Conservation (phyloP, 140 eudicot genomes). For the Ambrosia hybrid region DNA sequence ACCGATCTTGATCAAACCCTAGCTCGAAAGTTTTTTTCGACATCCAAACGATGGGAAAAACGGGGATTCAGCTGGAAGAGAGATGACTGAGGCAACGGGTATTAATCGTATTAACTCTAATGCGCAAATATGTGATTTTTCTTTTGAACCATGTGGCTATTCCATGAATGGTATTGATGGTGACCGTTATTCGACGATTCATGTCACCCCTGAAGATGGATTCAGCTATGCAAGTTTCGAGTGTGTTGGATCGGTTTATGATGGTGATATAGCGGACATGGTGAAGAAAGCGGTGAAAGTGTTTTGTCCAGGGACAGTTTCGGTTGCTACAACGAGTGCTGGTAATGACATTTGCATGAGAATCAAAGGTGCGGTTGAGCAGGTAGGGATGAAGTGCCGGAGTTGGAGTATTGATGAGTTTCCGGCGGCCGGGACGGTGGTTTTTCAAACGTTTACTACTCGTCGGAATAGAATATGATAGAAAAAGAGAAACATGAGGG, state of each 20-base stretch:
- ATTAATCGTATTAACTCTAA: constrained; percentile 54
- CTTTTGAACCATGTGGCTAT: constrained; percentile 86
- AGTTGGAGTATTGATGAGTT: constrained; percentile 66
- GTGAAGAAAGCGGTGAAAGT: constrained; percentile 67
- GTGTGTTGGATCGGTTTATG: constrained; percentile 47
- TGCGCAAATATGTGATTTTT: constrained; percentile 72
- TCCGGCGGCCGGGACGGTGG: constrained; percentile 66
- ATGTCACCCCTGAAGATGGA: constrained; percentile 90
- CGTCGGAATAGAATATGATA: constrained; percentile 52
- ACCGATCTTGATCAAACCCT: constrained; percentile 69
- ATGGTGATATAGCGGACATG: constrained; percentile 43
- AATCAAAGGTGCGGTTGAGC: constrained; percentile 51
- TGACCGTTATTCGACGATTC: constrained; percentile 74
- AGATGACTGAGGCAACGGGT: constrained; percentile 65
- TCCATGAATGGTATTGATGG: constrained; percentile 81
- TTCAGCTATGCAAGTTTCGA: constrained; percentile 87
- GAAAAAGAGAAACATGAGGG: constrained; percentile 10
- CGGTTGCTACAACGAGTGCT: constrained; percentile 59
- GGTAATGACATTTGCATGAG: constrained; percentile 48
- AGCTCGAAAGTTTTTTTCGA: constrained; percentile 80
- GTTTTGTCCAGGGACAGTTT: constrained; percentile 65
- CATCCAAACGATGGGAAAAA: constrained; percentile 52
- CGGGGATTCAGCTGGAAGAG: constrained; percentile 68
- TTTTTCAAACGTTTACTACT: constrained; percentile 65
- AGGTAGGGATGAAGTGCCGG: constrained; percentile 70